Evolutionary conservation across 495 filamentous ascomycete genomes (phyloP).

Genomic region (Hypoxylon crocopeplum): DNA sequence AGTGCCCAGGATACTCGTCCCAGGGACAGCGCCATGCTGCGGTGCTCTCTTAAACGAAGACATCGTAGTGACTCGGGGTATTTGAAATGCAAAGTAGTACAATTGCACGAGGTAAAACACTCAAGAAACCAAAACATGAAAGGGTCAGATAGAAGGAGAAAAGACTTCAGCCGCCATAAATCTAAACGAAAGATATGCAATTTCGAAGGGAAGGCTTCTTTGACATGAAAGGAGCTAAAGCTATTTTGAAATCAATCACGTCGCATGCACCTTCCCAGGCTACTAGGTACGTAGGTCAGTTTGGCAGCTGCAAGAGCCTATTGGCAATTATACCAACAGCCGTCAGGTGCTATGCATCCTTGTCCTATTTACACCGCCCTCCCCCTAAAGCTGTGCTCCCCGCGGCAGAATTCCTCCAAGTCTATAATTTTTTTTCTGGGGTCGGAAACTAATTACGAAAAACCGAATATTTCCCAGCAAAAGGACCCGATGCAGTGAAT

Average conservation of each 20-base stretch:
- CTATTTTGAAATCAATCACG: too few species aligned
- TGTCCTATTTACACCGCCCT: constrained; percentile 11
- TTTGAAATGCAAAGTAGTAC: constrained; percentile 6
- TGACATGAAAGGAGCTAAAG: too few species aligned
- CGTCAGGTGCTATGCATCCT: background rate
- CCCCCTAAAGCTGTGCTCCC: constrained; percentile 11
- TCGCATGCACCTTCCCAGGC: too few species aligned
- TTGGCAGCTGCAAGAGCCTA: too few species aligned
- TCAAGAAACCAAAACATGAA: too few species aligned
- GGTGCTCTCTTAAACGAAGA: constrained; percentile 69
- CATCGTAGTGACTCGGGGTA: constrained; percentile 50
- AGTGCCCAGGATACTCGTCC: constrained; percentile 68
- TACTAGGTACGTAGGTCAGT: too few species aligned
- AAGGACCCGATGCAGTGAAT: background rate
- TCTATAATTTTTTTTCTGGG: constrained; percentile 1
- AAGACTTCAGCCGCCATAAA: too few species aligned
- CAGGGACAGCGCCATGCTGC: constrained; percentile 52
- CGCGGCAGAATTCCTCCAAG: constrained; percentile 31
- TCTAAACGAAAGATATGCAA: too few species aligned
- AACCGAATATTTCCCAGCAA: background rate
- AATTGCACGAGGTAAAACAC: constrained; percentile 13
- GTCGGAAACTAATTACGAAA: background rate
- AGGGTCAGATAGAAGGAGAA: too few species aligned
- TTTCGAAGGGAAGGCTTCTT: too few species aligned
- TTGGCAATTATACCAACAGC: too few species aligned